Evolutionary conservation across 2,329 filamentous ascomycete species (phyloP).

Genomic region (Aspergillus novofumigatus): DNA sequence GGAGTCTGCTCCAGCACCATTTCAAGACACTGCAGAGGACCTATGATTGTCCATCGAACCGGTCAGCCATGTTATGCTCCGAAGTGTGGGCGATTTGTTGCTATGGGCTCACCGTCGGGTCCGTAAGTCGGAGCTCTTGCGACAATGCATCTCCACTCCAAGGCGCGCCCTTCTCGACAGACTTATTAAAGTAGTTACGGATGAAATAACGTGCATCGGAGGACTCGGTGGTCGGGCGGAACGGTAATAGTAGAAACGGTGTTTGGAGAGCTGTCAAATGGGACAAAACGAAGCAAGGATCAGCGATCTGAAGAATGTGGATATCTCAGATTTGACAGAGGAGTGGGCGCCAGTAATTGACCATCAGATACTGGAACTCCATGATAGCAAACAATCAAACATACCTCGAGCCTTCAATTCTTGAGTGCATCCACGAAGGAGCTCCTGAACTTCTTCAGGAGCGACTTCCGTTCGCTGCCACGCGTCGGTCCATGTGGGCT

Average conservation of each 20-base stretch:
- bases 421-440: conserved; percentile 77
- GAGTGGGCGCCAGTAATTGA: conserved; percentile 10
- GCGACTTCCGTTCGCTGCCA: conserved; percentile 79
- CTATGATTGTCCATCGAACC: conserved; percentile 41
- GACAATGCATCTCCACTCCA: conserved; percentile 65
- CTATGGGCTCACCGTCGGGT: conserved; percentile 71
- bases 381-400: conserved; percentile 25
- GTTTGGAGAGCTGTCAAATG: conserved; percentile 67
- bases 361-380: conserved; percentile 5
- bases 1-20: conserved; percentile 96
- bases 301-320: conserved; percentile 28
- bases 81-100: neutral
- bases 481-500: conserved; percentile 81
- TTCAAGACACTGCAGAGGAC: conserved; percentile 91
- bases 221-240: conserved; percentile 87
- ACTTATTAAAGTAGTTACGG: conserved; percentile 80
- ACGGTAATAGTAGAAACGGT: conserved; percentile 89
- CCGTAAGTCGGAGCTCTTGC: conserved; percentile 86
- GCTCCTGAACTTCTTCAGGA: conserved; percentile 84
- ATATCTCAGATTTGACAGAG: conserved; percentile 17
- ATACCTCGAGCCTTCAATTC: conserved; percentile 94
- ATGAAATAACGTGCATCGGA: conserved; percentile 89
- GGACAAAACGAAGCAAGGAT: conserved; percentile 21
- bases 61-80: neutral
- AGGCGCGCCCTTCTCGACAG: conserved; percentile 53